A percentile compares a stretch with the other conserved stretches of the same genome.
phyloP scores from a whole-genome alignment of 495 filamentous ascomycete genomes.

The Letharia columbiana region DNA sequence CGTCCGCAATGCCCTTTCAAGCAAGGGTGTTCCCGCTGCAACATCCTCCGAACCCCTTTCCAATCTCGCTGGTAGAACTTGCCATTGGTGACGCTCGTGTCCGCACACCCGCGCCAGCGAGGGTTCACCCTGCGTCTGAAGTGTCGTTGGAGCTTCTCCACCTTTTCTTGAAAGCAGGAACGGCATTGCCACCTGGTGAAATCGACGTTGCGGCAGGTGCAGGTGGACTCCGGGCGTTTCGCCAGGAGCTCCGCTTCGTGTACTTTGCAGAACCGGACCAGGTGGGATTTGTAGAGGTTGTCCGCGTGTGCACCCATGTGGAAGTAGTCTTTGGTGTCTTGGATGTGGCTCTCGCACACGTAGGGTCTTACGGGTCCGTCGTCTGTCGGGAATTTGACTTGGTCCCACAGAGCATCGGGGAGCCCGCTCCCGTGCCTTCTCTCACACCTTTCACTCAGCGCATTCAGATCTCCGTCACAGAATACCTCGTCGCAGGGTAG shows the following conservation, averaged over 20 bases:
- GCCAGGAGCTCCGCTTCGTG: not conserved
- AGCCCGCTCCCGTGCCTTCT: too few relatives aligned
- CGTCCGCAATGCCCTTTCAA: not conserved
- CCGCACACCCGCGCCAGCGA: not conserved
- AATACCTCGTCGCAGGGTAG: not conserved
- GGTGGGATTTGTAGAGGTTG: not conserved
- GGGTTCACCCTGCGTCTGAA: not conserved
- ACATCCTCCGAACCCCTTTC: not conserved
- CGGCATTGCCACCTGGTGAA: not conserved
- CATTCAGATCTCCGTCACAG: not conserved
- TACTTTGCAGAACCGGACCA: not conserved
- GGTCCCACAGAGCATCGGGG: too few relatives aligned
- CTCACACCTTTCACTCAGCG: not conserved
- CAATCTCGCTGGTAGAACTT: not conserved
- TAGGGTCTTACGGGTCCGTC: not conserved
- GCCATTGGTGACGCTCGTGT: not conserved
- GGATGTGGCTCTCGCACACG: not conserved
- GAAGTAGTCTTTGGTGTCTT: not conserved
- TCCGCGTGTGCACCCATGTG: not conserved
- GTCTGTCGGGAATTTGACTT: not conserved
- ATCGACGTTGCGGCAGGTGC: not conserved
- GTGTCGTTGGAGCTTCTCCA: not conserved
- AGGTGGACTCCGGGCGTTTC: not conserved
- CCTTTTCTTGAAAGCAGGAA: not conserved
- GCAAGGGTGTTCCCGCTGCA: not conserved